Evolutionary conservation across 2,329 filamentous ascomycete species (phyloP).

Genomic region (Tricladium varicosporioides): DNA sequence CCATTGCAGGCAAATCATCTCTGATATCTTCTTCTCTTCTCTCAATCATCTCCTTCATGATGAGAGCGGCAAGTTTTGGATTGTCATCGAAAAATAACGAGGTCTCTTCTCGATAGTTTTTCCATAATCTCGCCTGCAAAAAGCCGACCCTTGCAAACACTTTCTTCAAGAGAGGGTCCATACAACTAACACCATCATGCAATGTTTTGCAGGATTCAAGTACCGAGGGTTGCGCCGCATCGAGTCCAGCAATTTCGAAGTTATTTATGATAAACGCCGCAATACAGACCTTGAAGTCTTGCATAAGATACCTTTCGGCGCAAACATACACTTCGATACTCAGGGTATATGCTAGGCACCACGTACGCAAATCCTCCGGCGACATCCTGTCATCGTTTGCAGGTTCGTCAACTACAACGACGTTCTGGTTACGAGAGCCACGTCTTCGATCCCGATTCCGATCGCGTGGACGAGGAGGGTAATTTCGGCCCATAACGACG

Average conservation of each 20-base stretch:
- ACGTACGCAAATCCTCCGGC: constrained; percentile 46
- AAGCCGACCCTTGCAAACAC: constrained; percentile 49
- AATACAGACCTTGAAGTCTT: constrained; percentile 44
- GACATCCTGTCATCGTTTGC: constrained; percentile 32
- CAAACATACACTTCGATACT: constrained; percentile 50
- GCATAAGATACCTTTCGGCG: constrained; percentile 47
- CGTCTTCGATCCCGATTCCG: constrained; percentile 21
- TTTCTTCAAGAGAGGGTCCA: constrained; percentile 46
- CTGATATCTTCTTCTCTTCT: constrained; percentile 41
- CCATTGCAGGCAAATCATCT: constrained; percentile 45
- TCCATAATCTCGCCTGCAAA: constrained; percentile 45
- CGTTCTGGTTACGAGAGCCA: constrained; percentile 15
- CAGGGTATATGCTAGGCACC: constrained; percentile 46
- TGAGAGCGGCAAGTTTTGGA: constrained; percentile 45
- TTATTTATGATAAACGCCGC: constrained; percentile 45
- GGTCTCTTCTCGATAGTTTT: constrained; percentile 40
- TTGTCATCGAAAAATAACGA: constrained; percentile 43
- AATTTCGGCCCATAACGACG: constrained; percentile 18
- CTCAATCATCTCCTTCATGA: constrained; percentile 46
- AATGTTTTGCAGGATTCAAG: constrained; percentile 44
- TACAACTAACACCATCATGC: constrained; percentile 42
- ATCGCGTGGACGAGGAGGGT: constrained; percentile 20
- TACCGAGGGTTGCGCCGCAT: constrained; percentile 35
- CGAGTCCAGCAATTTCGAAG: constrained; percentile 31
- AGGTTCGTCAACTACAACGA: constrained; percentile 17